Conservation (phyloP, 768 basidiomycete species). For the Amanita thiersii region DNA sequence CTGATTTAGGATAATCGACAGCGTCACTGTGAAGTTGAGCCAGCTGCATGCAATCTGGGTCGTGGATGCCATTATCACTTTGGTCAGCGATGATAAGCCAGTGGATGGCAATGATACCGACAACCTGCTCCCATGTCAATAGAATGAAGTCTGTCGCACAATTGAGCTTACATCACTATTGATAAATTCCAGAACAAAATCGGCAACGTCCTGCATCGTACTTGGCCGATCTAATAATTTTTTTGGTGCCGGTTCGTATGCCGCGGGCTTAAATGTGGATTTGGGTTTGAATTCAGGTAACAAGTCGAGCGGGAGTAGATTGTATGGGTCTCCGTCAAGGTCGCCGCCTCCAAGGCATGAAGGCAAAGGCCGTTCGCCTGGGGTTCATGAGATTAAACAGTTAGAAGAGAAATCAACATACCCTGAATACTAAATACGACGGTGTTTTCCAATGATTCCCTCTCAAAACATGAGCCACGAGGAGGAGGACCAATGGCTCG, state of each 20-base stretch:
- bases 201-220: slow-evolving; percentile 56
- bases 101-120: slow-evolving; percentile 55
- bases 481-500: slow-evolving; percentile 55
- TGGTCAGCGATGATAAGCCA: slow-evolving; percentile 64
- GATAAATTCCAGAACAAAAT: slow-evolving; percentile 66
- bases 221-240: slow-evolving; percentile 38
- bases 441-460: slow-evolving; percentile 48
- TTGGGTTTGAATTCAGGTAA: slow-evolving; percentile 25
- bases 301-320: slow-evolving; percentile 35
- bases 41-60: slow-evolving; percentile 43
- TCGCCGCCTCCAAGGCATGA: slow-evolving; percentile 64
- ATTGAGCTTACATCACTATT: slow-evolving; percentile 46
- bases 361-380: slow-evolving; percentile 52
- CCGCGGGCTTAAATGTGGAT: slow-evolving; percentile 27
- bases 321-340: slow-evolving; percentile 58
- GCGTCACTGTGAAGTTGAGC: slow-evolving; percentile 55
- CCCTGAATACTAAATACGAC: slow-evolving; percentile 59
- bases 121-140: slow-evolving; percentile 25
- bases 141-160: not conserved
- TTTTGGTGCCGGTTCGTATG: slow-evolving; percentile 38
- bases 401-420: slow-evolving; percentile 13
- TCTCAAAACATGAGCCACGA: slow-evolving; percentile 38
- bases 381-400: not conserved
- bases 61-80: slow-evolving; percentile 34
- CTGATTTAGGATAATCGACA: slow-evolving; percentile 61